Evolutionary conservation across 192 early-diverging fungal genomes (phyloP).

Genomic region (Geranomyces michiganensis): DNA sequence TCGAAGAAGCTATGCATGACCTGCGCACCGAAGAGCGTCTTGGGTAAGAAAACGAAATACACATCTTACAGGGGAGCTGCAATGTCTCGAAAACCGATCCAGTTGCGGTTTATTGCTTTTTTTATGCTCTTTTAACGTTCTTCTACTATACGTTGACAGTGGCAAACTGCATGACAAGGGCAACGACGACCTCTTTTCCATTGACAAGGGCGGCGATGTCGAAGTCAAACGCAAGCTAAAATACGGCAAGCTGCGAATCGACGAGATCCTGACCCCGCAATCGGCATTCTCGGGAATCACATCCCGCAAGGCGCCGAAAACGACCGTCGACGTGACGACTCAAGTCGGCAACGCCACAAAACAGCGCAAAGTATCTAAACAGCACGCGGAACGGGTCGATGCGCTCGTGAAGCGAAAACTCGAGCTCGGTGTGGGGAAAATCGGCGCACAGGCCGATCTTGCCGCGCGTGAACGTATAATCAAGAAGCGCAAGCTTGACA

Average conservation of each 20-base stretch:
- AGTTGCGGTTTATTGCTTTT: no score
- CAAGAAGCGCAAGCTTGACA: constrained; percentile 39
- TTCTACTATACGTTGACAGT: constrained; percentile 34
- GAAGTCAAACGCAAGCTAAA: constrained; percentile 39
- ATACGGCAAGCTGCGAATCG: constrained; percentile 64
- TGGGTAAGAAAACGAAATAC: constrained; percentile 54
- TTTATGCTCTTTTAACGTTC: background rate
- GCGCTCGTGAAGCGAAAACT: constrained; percentile 50
- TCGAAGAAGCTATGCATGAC: constrained; percentile 74
- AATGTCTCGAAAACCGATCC: no score
- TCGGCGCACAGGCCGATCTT: constrained; percentile 31
- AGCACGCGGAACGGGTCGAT: constrained; percentile 41
- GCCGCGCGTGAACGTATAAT: constrained; percentile 16
- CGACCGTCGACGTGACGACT: constrained; percentile 34
- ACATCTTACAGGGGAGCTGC: no score
- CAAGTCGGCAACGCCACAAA: constrained; percentile 16
- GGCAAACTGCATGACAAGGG: constrained; percentile 52
- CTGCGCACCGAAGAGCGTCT: constrained; percentile 70
- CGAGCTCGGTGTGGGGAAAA: constrained; percentile 20
- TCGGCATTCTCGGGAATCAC: constrained; percentile 60
- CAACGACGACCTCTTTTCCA: constrained; percentile 66
- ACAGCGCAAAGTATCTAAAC: constrained; percentile 49
- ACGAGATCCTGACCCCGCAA: constrained; percentile 79
- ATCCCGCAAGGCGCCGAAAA: constrained; percentile 30
- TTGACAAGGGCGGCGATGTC: constrained; percentile 70